phyloP scores from a whole-genome alignment of 2,329 filamentous ascomycete genomes.

The Aspergillus aculeatinus region DNA sequence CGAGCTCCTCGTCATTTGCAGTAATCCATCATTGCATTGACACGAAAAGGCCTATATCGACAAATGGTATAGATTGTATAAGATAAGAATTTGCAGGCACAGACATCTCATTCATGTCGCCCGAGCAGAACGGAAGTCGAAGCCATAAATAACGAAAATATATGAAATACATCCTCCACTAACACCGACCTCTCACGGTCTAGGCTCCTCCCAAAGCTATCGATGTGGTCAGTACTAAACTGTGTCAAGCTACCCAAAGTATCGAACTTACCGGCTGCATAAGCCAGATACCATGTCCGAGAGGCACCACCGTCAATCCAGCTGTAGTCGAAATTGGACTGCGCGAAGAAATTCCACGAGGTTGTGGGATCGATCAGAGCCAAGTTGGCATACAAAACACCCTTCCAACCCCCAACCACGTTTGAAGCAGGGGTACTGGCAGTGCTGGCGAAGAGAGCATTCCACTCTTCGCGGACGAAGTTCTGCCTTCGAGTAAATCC shows the following conservation, averaged over 20 bases:
- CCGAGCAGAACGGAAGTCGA: not conserved
- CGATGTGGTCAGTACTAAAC: not conserved
- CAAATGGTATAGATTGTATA: not conserved
- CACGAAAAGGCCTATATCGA: not conserved
- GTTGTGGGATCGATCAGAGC: slow-evolving; percentile 70
- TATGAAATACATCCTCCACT: not conserved
- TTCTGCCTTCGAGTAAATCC: slow-evolving; percentile 63
- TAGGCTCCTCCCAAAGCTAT: slow-evolving; percentile 14
- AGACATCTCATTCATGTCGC: not conserved
- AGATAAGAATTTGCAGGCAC: not conserved
- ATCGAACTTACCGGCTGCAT: slow-evolving; percentile 62
- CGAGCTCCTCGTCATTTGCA: too few relatives aligned
- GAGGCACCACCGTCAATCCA: slow-evolving; percentile 76
- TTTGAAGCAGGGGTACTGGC: slow-evolving; percentile 56
- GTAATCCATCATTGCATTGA: not conserved
- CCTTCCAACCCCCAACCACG: slow-evolving; percentile 77
- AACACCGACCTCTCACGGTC: not conserved
- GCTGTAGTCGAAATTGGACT: slow-evolving; percentile 61
- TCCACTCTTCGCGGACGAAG: slow-evolving; percentile 84
- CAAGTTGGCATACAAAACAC: slow-evolving; percentile 78
- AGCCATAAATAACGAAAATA: not conserved
- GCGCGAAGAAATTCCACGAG: slow-evolving; percentile 74
- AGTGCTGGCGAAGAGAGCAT: slow-evolving; percentile 69
- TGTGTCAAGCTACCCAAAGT: not conserved
- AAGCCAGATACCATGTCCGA: slow-evolving; percentile 81